These are phyloP conservation scores for Mucor piriformis DNA, from an alignment of 371 early-diverging fungal species.

Conservation along the genomic window DNA sequence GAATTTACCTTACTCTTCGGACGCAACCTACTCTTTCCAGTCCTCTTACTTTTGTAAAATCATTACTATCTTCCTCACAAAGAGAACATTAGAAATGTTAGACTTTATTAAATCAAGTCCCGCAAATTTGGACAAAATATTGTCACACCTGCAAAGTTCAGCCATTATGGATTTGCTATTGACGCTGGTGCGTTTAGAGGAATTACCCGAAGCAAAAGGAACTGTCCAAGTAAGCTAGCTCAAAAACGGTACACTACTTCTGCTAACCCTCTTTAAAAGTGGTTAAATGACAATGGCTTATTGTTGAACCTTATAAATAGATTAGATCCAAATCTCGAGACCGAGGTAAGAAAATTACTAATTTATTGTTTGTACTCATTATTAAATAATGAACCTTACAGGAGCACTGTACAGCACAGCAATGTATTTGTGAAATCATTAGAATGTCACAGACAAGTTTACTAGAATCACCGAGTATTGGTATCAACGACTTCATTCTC, in stretches of 20 bases:
- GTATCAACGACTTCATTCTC: constrained; percentile 69
- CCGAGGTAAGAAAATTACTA: constrained; percentile 52
- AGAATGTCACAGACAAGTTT: constrained; percentile 82
- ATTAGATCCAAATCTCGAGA: constrained; percentile 79
- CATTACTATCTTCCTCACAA: constrained; percentile 80
- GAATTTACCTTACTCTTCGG: constrained; percentile 67
- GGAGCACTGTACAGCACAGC: constrained; percentile 87
- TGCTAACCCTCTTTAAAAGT: constrained; percentile 42
- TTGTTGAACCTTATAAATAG: constrained; percentile 74
- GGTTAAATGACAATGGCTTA: constrained; percentile 84
- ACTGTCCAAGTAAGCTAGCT: constrained; percentile 63
- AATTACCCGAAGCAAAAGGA: constrained; percentile 82
- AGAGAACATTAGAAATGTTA: constrained; percentile 79
- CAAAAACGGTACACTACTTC: not conserved
- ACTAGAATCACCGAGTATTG: constrained; percentile 71
- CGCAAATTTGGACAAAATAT: constrained; percentile 58
- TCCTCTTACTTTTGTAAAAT: constrained; percentile 90
- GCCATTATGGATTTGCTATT: constrained; percentile 90
- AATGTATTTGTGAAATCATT: constrained; percentile 90
- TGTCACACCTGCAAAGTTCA: constrained; percentile 82
- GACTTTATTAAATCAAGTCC: constrained; percentile 70
- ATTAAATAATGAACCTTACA: constrained; percentile 23
- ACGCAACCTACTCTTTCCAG: constrained; percentile 68
- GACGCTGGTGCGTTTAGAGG: constrained; percentile 90
- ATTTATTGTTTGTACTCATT: not conserved